Evolutionary conservation across 1,284 basidiomycete species (phyloP).

Genomic region (Peniophora sp.): DNA sequence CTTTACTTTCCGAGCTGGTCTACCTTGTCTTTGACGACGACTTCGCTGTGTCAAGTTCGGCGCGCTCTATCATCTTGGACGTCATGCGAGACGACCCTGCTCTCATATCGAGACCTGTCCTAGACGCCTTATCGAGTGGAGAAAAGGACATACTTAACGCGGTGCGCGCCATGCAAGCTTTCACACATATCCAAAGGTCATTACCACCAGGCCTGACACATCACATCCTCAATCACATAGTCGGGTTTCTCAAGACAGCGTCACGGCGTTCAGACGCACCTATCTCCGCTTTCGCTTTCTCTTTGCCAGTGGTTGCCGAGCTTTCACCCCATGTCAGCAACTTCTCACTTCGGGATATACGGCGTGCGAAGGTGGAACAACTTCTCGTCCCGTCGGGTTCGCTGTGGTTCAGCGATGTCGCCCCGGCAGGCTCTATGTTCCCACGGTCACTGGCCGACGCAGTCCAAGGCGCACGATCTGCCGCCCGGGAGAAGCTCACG

Average conservation of each 20-base stretch:
- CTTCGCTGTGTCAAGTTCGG: slow-evolving; percentile 45
- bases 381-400: slow-evolving; percentile 65
- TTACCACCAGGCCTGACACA: slow-evolving; percentile 64
- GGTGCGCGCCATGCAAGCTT: slow-evolving; percentile 39
- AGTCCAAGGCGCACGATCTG: slow-evolving; percentile 35
- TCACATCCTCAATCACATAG: slow-evolving; percentile 60
- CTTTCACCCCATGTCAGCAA: slow-evolving; percentile 60
- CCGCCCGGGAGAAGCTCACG: slow-evolving; percentile 40
- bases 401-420: slow-evolving; percentile 52
- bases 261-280: slow-evolving; percentile 38
- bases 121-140: slow-evolving; percentile 51
- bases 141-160: slow-evolving; percentile 37
- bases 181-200: slow-evolving; percentile 43
- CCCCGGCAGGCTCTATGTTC: slow-evolving; percentile 52
- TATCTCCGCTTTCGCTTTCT: slow-evolving; percentile 44
- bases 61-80: slow-evolving; percentile 53
- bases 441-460: slow-evolving; percentile 32
- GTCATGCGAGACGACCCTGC: slow-evolving; percentile 71
- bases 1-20: slow-evolving; percentile 45
- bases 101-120: slow-evolving; percentile 53
- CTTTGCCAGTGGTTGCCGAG: slow-evolving; percentile 49
- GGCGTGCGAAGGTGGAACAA: slow-evolving; percentile 66
- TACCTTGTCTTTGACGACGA: slow-evolving; percentile 46
- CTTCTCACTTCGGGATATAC: slow-evolving; percentile 66
- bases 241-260: slow-evolving; percentile 58